Base-by-base conservation (phyloP, 176 grass and related monocot species). In the Carex pumila region DNA sequence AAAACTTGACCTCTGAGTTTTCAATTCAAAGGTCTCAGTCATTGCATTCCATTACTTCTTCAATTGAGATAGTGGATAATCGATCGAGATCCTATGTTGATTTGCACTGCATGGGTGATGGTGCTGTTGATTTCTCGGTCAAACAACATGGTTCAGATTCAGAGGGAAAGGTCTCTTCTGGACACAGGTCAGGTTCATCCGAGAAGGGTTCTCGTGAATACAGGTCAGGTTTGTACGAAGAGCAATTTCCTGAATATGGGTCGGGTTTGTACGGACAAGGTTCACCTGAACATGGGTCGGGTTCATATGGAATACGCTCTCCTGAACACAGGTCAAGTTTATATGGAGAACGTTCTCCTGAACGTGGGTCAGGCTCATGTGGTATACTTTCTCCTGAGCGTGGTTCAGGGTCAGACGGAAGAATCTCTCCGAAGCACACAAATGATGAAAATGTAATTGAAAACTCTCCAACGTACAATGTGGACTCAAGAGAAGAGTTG, bases 401-500 rank as follows among this genome's bases (percentile, higher is more conserved):
- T 15, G 49, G 45, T 52, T 75, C 71, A 53, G 34, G 12, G 2
- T 68, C 65, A 39, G 71, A 75, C 30, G 47, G 71, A 75, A 75
- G 5, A 52, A 29, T 54, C 19, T 75, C 71, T 54, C 71, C 19
- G 30, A 52, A 75, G 1, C 12, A 47, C 15, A 49, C 47, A 75
- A 52, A 15, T 1, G 12, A 75, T 75, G 45, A 75, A 75, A 53
- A 54, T 75, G 54, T 50, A 29, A 75, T 25, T 15, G 45, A 53
- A 75, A 53, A 54, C 71, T 29, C 43, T 53, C 21, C 12, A 30
- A 75, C 22, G 12, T 54, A 22, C 71, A 75, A 15, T 75, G 11
- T 75, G 86, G 81, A 81, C 79, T 81, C 55, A 67, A 61, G 7
- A 84, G 85, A 89, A 88, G 70, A 56, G 58, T 65, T 82, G 43